Evolutionary conservation across 2,329 filamentous ascomycete genomes (phyloP).

Genomic region (Fusarium xyrophilum): DNA sequence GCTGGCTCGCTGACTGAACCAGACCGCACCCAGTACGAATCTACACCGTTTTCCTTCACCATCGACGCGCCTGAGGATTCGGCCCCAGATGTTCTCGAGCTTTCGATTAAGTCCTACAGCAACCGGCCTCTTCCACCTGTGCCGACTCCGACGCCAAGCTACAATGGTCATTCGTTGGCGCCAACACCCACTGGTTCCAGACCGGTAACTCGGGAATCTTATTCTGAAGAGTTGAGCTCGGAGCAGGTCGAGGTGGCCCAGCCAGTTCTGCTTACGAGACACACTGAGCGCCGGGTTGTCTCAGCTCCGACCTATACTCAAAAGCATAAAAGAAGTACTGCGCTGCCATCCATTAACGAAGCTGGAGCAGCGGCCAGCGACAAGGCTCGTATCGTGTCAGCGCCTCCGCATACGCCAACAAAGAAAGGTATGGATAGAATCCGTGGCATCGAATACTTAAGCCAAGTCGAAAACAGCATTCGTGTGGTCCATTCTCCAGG

Average conservation of each 20-base stretch:
- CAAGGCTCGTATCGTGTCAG: slow-evolving; percentile 56
- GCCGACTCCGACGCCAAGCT: slow-evolving; percentile 43
- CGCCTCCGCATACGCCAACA: slow-evolving; percentile 49
- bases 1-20: slow-evolving; percentile 46
- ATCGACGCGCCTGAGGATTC: slow-evolving; percentile 46
- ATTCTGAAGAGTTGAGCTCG: slow-evolving; percentile 32
- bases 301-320: slow-evolving; percentile 60
- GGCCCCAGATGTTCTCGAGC: slow-evolving; percentile 7
- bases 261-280: slow-evolving; percentile 44
- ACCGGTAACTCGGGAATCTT: slow-evolving; percentile 39
- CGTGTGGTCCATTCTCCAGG: slow-evolving; percentile 61
- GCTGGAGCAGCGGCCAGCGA: slow-evolving; percentile 43
- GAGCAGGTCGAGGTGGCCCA: slow-evolving; percentile 44
- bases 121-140: slow-evolving; percentile 61
- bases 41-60: slow-evolving; percentile 54
- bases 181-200: slow-evolving; percentile 33
- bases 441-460: slow-evolving; percentile 54
- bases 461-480: slow-evolving; percentile 59
- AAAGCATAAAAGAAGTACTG: slow-evolving; percentile 47
- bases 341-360: slow-evolving; percentile 59
- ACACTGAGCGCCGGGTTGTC: slow-evolving; percentile 55
- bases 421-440: slow-evolving; percentile 45
- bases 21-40: slow-evolving; percentile 44
- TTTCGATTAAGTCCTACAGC: slow-evolving; percentile 51
- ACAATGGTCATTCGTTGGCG: slow-evolving; percentile 20